Evolutionary conservation across 495 filamentous ascomycete genomes (phyloP).

Genomic region (Glonium stellatum): DNA sequence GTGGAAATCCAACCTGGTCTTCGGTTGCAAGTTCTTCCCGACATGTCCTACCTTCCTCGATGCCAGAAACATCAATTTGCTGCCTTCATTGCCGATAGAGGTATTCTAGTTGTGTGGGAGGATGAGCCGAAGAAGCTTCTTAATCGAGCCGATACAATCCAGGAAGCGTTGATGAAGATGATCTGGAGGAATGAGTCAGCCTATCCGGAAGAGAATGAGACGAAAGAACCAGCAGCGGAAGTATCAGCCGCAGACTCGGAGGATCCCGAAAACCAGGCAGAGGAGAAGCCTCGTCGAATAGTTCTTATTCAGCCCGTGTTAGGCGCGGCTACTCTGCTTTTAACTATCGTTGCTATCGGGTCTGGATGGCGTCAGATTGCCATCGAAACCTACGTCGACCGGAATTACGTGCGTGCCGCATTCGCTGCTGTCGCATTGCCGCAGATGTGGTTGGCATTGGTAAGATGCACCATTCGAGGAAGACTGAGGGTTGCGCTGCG

Average conservation of each 20-base stretch:
- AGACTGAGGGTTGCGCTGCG: background rate
- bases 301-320: slow-evolving; percentile 47
- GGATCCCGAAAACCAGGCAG: slow-evolving; percentile 23
- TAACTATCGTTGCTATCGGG: slow-evolving; percentile 49
- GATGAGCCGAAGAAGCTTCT: slow-evolving; percentile 53
- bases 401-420: slow-evolving; percentile 42
- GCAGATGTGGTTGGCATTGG: slow-evolving; percentile 53
- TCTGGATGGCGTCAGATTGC: slow-evolving; percentile 50
- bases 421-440: slow-evolving; percentile 43
- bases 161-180: slow-evolving; percentile 45
- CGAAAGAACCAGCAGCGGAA: slow-evolving; percentile 35
- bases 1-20: slow-evolving; percentile 53
- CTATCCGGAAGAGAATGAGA: slow-evolving; percentile 27
- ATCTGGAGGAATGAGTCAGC: slow-evolving; percentile 31
- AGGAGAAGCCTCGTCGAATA: slow-evolving; percentile 39
- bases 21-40: slow-evolving; percentile 53
- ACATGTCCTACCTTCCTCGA: slow-evolving; percentile 46
- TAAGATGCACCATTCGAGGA: slow-evolving; percentile 26
- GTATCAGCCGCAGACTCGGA: slow-evolving; percentile 25
- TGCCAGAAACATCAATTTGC: slow-evolving; percentile 61
- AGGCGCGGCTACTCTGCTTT: slow-evolving; percentile 44
- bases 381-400: slow-evolving; percentile 47
- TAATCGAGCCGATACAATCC: slow-evolving; percentile 43
- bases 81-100: slow-evolving; percentile 55
- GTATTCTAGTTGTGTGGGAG: slow-evolving; percentile 59